phyloP scores from a whole-genome alignment of 2,329 filamentous ascomycete species.

The Fusarium nisikadoi region DNA sequence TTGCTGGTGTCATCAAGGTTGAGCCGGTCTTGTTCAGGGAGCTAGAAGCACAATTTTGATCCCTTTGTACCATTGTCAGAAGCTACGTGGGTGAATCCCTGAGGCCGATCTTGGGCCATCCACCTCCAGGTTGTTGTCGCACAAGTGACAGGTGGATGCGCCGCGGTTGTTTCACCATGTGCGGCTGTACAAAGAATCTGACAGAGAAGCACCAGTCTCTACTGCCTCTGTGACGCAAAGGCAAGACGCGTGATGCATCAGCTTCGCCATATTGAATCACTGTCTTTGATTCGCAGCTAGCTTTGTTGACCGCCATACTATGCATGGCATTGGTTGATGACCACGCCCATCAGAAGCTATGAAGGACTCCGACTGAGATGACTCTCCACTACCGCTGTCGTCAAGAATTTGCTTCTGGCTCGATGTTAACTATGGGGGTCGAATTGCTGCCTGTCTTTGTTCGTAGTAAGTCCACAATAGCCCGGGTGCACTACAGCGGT shows the following conservation, averaged over 20 bases:
- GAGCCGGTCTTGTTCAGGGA: neutral
- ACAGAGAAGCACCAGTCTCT: neutral
- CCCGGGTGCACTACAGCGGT: neutral
- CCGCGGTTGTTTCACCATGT: slow-evolving; percentile 20
- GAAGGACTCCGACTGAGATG: slow-evolving; percentile 11
- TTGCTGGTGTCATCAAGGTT: neutral
- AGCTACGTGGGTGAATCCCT: slow-evolving; percentile 22
- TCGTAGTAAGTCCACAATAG: neutral
- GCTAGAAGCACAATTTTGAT: neutral
- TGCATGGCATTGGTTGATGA: neutral
- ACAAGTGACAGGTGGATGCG: slow-evolving; percentile 21
- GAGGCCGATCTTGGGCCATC: slow-evolving; percentile 27
- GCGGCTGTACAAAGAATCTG: slow-evolving; percentile 1
- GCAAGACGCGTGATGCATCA: slow-evolving; percentile 7
- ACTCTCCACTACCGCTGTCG: slow-evolving; percentile 22
- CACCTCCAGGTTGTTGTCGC: slow-evolving; percentile 21
- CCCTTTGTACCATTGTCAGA: neutral
- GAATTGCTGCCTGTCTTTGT: neutral
- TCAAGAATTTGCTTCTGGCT: slow-evolving; percentile 2
- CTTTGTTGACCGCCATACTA: slow-evolving; percentile 2
- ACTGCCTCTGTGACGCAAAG: slow-evolving; percentile 15
- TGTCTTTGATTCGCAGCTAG: slow-evolving; percentile 12
- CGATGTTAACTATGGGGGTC: neutral
- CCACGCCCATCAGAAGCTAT: neutral
- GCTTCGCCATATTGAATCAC: neutral